Evolutionary conservation across 208 protist genomes (phyloP).

Genomic region (Acanthamoeba lenticulata): DNA sequence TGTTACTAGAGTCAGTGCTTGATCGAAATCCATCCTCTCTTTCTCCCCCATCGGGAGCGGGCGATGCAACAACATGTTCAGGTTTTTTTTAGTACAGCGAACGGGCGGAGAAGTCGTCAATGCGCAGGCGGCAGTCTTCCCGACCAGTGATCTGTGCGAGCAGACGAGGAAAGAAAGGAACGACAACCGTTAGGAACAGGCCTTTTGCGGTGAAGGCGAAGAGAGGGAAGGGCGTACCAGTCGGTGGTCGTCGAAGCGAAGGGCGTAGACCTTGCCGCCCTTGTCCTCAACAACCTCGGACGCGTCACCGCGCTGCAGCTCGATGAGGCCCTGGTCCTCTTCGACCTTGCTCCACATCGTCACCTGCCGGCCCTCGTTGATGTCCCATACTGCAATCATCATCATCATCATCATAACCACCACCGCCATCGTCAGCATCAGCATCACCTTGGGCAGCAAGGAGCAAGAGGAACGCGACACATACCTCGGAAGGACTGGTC

Average conservation of each 20-base stretch:
- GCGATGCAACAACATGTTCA: neutral
- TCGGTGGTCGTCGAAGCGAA: constrained; percentile 62
- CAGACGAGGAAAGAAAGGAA: neutral
- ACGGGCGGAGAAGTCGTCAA: constrained; percentile 64
- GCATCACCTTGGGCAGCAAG: neutral
- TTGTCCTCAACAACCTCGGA: constrained; percentile 9
- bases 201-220: neutral
- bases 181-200: neutral
- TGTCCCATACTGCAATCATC: neutral
- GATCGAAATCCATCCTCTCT: neutral
- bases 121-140: constrained; percentile 46
- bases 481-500: constrained; percentile 58
- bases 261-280: constrained; percentile 44
- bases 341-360: constrained; percentile 38
- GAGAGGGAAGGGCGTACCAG: neutral
- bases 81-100: constrained; percentile 16
- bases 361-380: neutral
- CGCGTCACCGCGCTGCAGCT: neutral
- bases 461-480: neutral
- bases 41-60: neutral
- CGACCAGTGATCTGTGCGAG: constrained; percentile 13
- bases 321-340: neutral
- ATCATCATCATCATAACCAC: neutral
- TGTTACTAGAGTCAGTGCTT: no score
- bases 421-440: neutral